Evolutionary conservation across 164 flowering plant genomes (phyloP), one percentile per base, ranked within the genome.

Genomic region (Tetracentron sinense): DNA sequence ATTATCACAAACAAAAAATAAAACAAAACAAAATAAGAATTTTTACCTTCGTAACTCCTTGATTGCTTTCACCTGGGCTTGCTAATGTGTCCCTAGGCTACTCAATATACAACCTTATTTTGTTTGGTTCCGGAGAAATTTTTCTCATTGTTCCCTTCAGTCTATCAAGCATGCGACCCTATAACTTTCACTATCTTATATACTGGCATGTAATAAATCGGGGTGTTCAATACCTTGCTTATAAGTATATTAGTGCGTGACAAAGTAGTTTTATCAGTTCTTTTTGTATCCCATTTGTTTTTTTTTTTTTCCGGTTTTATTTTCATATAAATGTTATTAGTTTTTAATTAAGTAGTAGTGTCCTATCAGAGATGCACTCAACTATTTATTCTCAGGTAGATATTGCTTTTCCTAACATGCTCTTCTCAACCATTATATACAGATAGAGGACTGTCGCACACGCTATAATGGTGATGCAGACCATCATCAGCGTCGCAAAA

Each of bases 381-480:
- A 20, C 56, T 17, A 12, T 54, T 3, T 48, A 31, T 31, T 30
- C 22, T 46, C n/a, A n/a, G 20, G 16, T 25, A n/a, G 46, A 21
- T 61, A 11, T 59, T 21, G 1, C 27, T 54, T 33, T 52, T 33
- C 8, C 3, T 16, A 25, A 8, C 16, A n/a, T 7, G 14, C 29
- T 48, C 3, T 42, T 60, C 50, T 68, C 25, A 48, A 33, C 59
- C 50, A 58, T 21, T 57, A 46, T 73, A 16, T 46, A 33, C 79
- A 90, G 99, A 87, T 92, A 66, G 97, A 95, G 77, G 99, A 95
- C 49, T 90, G 97, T 57, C 85, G 97, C 23, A 87, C 92, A 25
- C 96, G 99, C 33, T 95, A 95, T 63, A 95, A 92, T 76, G 94
- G 97, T 65, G 97, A 90, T 68, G 96, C 96, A 25, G 97, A 88